Percentiles rank a stretch among this genome's conserved stretches.
Evolutionary conservation across 176 grass and related monocot genomes (phyloP).

Genomic region (Thalia dealbata): DNA sequence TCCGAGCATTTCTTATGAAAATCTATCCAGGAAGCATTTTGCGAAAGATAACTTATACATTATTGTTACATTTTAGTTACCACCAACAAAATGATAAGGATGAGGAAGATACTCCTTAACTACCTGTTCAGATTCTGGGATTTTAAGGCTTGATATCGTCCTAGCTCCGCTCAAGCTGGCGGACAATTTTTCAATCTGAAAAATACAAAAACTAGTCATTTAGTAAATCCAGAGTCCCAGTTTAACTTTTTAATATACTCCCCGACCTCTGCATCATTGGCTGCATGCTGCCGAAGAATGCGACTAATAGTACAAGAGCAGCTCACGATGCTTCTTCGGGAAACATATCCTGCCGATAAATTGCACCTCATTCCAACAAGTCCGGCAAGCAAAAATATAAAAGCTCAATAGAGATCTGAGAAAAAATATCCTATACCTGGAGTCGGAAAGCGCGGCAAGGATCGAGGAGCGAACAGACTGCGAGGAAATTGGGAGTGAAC

Average conservation of each 20-base stretch:
- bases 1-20: too few species aligned
- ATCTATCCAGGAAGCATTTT: neutral
- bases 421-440: neutral
- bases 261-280: neutral
- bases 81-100: neutral
- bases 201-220: neutral
- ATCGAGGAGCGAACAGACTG: neutral
- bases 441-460: neutral
- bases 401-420: neutral
- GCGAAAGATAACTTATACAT: neutral
- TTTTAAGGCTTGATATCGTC: conserved; percentile 6
- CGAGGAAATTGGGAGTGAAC: neutral
- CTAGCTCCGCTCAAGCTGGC: neutral
- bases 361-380: neutral
- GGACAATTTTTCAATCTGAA: conserved; percentile 3
- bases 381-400: neutral
- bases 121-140: conserved; percentile 1
- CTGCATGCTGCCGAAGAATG: neutral
- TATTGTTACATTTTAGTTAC: neutral
- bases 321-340: conserved; percentile 2
- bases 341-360: neutral
- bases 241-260: neutral
- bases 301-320: neutral
- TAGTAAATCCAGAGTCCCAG: neutral
- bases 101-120: neutral